phyloP scores from a whole-genome alignment of 1,284 basidiomycete genomes.

The Ustilago curta region DNA sequence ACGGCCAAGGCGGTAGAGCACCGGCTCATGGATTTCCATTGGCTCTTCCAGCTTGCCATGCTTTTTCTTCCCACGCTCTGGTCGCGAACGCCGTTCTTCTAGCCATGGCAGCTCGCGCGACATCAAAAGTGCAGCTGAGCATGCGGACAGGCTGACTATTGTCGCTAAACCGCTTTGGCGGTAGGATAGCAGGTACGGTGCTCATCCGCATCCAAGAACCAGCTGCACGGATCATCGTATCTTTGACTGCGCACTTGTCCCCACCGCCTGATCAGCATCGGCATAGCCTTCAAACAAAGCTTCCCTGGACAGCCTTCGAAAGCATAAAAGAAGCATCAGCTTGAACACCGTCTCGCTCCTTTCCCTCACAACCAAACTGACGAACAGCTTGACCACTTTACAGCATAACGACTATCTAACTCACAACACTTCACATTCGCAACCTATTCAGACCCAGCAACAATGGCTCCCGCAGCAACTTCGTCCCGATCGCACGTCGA shows the following conservation, averaged over 20 bases:
- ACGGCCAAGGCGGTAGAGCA: slow-evolving; percentile 6
- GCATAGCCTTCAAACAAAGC: neutral
- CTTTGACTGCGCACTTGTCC: neutral
- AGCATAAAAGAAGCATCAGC: slow-evolving; percentile 4
- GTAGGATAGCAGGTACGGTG: neutral
- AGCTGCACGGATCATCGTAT: slow-evolving; percentile 4
- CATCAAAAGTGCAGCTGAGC: slow-evolving; percentile 5
- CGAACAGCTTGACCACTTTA: neutral
- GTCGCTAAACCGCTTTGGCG: neutral
- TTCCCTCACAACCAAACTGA: neutral
- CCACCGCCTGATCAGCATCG: neutral
- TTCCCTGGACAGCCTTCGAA: neutral
- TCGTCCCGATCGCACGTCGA: slow-evolving; percentile 30
- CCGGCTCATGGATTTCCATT: neutral
- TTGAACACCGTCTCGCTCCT: neutral
- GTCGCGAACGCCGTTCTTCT: neutral
- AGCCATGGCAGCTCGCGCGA: slow-evolving; percentile 3
- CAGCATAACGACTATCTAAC: neutral
- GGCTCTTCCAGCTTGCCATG: neutral
- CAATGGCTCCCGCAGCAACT: slow-evolving; percentile 48
- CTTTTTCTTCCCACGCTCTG: neutral
- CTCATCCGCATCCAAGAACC: slow-evolving; percentile 7
- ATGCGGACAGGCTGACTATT: neutral
- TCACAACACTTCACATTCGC: neutral
- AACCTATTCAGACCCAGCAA: too few species aligned